These are phyloP conservation scores for Pyrus communis DNA, from an alignment of 306 rosid genomes.

Conservation along the genomic window DNA sequence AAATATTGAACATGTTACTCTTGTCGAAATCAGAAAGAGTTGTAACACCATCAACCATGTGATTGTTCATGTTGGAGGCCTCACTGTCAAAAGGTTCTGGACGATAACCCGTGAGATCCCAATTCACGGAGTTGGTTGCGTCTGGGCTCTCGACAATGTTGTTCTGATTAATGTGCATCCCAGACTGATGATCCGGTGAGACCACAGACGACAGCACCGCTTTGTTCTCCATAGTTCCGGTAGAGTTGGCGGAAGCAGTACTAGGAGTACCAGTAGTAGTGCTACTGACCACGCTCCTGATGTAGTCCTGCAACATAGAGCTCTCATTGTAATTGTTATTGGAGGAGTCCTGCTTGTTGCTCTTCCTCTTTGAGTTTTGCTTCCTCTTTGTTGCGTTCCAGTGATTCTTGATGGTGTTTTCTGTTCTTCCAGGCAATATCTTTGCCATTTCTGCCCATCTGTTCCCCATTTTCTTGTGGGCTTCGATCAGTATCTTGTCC, in stretches of 20 bases:
- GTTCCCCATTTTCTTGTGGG: slow-evolving; percentile 55
- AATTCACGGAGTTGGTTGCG: not conserved
- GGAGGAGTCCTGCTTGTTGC: slow-evolving; percentile 1
- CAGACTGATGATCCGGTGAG: not conserved
- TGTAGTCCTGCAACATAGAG: slow-evolving; percentile 41
- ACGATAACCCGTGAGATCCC: not conserved
- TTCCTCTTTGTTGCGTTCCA: slow-evolving; percentile 70
- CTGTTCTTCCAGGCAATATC: slow-evolving; percentile 48
- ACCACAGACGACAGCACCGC: not conserved
- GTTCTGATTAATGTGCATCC: not conserved
- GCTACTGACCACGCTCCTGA: slow-evolving; percentile 16
- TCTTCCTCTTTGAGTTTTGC: slow-evolving; percentile 30
- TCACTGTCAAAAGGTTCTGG: not conserved
- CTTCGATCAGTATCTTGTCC: slow-evolving; percentile 45
- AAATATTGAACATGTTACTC: not conserved
- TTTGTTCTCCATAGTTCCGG: not conserved
- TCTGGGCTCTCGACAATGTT: not conserved
- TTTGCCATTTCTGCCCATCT: slow-evolving; percentile 75
- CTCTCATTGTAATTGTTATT: not conserved
- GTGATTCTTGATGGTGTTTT: slow-evolving; percentile 70
- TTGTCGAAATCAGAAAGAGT: not conserved
- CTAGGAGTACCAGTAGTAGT: not conserved
- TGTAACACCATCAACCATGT: not conserved
- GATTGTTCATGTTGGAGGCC: not conserved
- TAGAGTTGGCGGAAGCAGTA: not conserved